A percentile compares a stretch with the other conserved stretches of the same genome.
Evolutionary conservation across 1,139 yeast genomes (phyloP).

Genomic region (Sugiyamaella neomexicana): DNA sequence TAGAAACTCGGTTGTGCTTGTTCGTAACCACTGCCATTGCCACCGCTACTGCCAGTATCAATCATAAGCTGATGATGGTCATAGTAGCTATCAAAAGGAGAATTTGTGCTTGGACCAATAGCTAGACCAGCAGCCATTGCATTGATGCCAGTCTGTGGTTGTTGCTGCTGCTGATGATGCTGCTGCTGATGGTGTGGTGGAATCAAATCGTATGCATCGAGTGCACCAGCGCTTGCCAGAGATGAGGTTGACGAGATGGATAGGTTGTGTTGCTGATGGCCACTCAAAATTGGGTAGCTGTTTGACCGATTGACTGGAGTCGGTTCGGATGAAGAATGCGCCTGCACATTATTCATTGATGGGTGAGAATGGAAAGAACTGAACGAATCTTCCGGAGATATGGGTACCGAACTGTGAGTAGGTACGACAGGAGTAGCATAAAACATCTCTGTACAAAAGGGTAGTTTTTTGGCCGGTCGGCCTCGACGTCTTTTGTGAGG

Average conservation of each 20-base stretch:
- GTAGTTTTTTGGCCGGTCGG: slow-evolving; percentile 32
- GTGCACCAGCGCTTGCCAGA: background rate
- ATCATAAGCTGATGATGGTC: slow-evolving; percentile 13
- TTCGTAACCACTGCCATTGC: background rate
- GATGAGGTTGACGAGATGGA: slow-evolving; percentile 9
- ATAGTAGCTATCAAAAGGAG: slow-evolving; percentile 6
- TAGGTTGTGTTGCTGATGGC: slow-evolving; percentile 11
- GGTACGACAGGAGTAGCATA: slow-evolving; percentile 28
- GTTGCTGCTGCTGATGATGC: background rate
- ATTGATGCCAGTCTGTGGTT: background rate
- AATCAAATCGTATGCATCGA: too few relatives aligned
- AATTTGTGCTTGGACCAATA: slow-evolving; percentile 1
- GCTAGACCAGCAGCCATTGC: slow-evolving; percentile 15
- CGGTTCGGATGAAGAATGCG: slow-evolving; percentile 8
- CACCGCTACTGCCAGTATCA: background rate
- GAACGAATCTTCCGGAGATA: slow-evolving; percentile 15
- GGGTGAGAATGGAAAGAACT: slow-evolving; percentile 13
- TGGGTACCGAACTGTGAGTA: slow-evolving; percentile 11
- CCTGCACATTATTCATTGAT: slow-evolving; percentile 16
- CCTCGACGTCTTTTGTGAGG: slow-evolving; percentile 28
- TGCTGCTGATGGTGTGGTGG: too few relatives aligned
- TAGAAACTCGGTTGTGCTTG: slow-evolving; percentile 1
- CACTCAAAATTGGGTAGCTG: slow-evolving; percentile 2
- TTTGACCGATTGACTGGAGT: slow-evolving; percentile 13
- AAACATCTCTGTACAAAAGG: slow-evolving; percentile 31